A percentile compares a stretch with the other conserved stretches of the same genome.
phyloP scores from a whole-genome alignment of 768 basidiomycete genomes.

The Steccherinum ochraceum region DNA sequence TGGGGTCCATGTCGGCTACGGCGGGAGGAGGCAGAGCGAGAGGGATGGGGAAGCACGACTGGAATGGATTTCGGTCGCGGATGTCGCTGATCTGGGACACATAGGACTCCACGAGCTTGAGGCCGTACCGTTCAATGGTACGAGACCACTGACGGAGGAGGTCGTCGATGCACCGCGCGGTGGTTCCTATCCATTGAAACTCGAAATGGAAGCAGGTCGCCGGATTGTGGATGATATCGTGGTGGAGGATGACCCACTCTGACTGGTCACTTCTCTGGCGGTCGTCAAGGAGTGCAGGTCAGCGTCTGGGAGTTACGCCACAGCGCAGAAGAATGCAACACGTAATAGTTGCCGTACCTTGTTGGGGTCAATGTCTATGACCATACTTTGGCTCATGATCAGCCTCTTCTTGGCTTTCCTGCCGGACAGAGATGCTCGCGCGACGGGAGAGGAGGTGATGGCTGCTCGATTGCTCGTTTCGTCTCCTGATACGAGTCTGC shows the following conservation, averaged over 20 bases:
- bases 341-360: slow-evolving; percentile 40
- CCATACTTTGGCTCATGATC: slow-evolving; percentile 83
- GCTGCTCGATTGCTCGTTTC: slow-evolving; percentile 12
- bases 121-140: slow-evolving; percentile 80
- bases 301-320: background rate
- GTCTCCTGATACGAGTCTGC: slow-evolving; percentile 42
- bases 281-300: background rate
- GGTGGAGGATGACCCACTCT: slow-evolving; percentile 82
- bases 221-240: slow-evolving; percentile 94
- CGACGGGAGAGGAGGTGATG: slow-evolving; percentile 15
- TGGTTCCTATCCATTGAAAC: slow-evolving; percentile 94
- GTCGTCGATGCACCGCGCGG: slow-evolving; percentile 87
- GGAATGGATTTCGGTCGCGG: slow-evolving; percentile 80
- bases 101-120: slow-evolving; percentile 90
- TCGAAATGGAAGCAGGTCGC: slow-evolving; percentile 96
- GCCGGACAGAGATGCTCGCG: slow-evolving; percentile 18
- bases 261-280: slow-evolving; percentile 85
- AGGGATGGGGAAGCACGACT: slow-evolving; percentile 80
- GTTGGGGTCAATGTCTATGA: slow-evolving; percentile 78
- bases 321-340: background rate
- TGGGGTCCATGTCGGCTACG: slow-evolving; percentile 58
- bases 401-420: slow-evolving; percentile 52
- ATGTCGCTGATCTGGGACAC: slow-evolving; percentile 90
- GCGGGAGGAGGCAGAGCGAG: slow-evolving; percentile 73
- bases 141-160: slow-evolving; percentile 76